Percentiles rank a stretch among this genome's conserved stretches.
Evolutionary conservation across 129 eudicot genomes (phyloP).

Genomic region (Saussurea involucrata): DNA sequence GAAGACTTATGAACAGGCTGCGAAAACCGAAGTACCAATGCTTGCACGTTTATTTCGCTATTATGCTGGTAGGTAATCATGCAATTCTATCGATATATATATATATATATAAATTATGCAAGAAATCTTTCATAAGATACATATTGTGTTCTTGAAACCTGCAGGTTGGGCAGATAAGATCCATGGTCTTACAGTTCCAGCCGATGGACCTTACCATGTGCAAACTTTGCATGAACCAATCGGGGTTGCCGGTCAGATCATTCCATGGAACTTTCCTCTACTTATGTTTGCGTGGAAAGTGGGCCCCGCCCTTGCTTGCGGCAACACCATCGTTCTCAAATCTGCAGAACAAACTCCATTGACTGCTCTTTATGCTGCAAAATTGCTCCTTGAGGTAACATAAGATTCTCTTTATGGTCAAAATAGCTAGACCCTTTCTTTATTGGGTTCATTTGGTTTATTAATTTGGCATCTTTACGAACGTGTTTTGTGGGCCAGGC

Average conservation of each 20-base stretch:
- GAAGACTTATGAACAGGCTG: conserved; percentile 51
- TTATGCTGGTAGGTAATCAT: conserved; percentile 43
- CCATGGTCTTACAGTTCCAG: conserved; percentile 65
- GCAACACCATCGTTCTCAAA: conserved; percentile 51
- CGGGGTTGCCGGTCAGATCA: conserved; percentile 60
- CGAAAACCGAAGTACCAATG: conserved; percentile 37
- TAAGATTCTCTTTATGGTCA: not conserved
- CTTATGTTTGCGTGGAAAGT: conserved; percentile 75
- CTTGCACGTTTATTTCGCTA: conserved; percentile 55
- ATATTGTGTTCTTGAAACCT: not conserved
- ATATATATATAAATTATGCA: not conserved
- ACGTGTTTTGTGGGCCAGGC: conserved; percentile 35
- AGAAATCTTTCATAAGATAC: not conserved
- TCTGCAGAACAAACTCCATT: conserved; percentile 63
- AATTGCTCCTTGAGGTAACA: conserved; percentile 46
- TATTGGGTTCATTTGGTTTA: not conserved
- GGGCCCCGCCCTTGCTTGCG: conserved; percentile 56
- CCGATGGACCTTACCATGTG: conserved; percentile 59
- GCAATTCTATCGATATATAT: not conserved
- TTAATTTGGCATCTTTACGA: not conserved
- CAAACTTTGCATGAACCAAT: conserved; percentile 60
- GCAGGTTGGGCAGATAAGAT: conserved; percentile 74
- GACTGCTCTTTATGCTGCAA: conserved; percentile 50
- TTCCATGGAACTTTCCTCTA: conserved; percentile 70
- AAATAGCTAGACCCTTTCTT: not conserved